Conservation (phyloP, 306 rosid species). For the Canavalia gladiata region DNA sequence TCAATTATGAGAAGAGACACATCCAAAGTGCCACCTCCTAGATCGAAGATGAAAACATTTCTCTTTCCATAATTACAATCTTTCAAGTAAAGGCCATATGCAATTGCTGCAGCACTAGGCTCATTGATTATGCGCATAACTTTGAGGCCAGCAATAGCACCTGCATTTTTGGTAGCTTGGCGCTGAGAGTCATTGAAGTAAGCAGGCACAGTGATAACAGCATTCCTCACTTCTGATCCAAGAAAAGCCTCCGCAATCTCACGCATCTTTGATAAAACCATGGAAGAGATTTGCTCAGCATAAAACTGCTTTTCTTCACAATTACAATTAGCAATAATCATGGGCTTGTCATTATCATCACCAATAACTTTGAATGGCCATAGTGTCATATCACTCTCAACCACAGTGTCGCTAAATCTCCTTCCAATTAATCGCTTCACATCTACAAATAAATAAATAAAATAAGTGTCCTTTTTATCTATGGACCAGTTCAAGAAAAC, state of each 20-base stretch:
- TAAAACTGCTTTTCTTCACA: constrained; percentile 46
- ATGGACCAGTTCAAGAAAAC: too few species aligned
- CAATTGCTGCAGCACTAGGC: constrained; percentile 40
- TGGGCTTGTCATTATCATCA: constrained; percentile 55
- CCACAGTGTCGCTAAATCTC: neutral
- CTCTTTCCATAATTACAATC: neutral
- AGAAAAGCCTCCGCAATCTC: constrained; percentile 67
- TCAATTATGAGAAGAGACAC: constrained; percentile 26
- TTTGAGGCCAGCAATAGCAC: too few species aligned
- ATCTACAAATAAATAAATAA: neutral
- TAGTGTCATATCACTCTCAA: constrained; percentile 12
- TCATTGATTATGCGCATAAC: neutral
- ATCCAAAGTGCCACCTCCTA: constrained; percentile 51
- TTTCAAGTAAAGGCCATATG: constrained; percentile 31
- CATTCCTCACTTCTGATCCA: constrained; percentile 11
- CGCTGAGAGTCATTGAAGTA: constrained; percentile 18
- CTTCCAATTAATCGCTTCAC: neutral
- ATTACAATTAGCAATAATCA: constrained; percentile 49
- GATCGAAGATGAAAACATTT: constrained; percentile 27
- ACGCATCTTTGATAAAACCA: constrained; percentile 64
- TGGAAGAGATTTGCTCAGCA: constrained; percentile 62
- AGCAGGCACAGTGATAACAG: constrained; percentile 41
- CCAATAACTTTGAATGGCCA: constrained; percentile 18
- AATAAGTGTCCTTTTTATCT: too few species aligned
- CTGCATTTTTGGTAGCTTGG: too few species aligned